Evolutionary conservation across 2,329 filamentous ascomycete species (phyloP), one percentile per base, ranked within the genome.

Genomic region (Fusarium nurragi): DNA sequence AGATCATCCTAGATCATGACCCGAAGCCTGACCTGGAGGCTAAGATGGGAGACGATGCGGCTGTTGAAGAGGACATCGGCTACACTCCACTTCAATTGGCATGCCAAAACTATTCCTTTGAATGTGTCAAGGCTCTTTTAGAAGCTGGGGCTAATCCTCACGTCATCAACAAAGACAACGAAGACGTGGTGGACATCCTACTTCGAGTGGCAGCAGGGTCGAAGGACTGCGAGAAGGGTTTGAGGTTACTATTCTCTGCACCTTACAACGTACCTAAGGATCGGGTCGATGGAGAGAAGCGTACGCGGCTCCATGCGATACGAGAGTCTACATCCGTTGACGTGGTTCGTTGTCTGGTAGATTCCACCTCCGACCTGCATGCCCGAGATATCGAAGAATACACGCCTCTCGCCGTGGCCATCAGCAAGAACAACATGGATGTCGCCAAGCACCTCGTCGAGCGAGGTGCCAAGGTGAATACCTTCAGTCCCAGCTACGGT

Each of bases 1-100:
- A 37, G 8, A 11, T 26, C 2, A 11, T 52, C 5, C 30, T 52
- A 2, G 9, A 22, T 0, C 21, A 46, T 18, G 14, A 52, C 14
- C 39, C 49, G 1, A 52, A 13, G 30, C 40, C 49, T 5, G 22
- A 52, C 11, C 9, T 52, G 4, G 49, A 52, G 16, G 4, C 18
- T 12, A 3, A 3, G 3, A 26, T 45, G 5, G 11, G 10, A 5
- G 40, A 46, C 9, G 11, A 36, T 22, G n/a, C 48, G 3, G 3
- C 3, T 2, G 6, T 6, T 5, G 5, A 5, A 19, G 10, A 3
- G 0, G 39, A 51, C 4, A 13, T 36, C 2, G 38, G 48, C 0
- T 19, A 21, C 6, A 52, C 49, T 0, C 11, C 49, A 28, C 16
- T 52, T 2, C 40, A 46, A 18, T 2, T 52, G 16, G 49, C 40